phyloP scores from a whole-genome alignment of 257 asterid species.

The Prunella vulgaris region DNA sequence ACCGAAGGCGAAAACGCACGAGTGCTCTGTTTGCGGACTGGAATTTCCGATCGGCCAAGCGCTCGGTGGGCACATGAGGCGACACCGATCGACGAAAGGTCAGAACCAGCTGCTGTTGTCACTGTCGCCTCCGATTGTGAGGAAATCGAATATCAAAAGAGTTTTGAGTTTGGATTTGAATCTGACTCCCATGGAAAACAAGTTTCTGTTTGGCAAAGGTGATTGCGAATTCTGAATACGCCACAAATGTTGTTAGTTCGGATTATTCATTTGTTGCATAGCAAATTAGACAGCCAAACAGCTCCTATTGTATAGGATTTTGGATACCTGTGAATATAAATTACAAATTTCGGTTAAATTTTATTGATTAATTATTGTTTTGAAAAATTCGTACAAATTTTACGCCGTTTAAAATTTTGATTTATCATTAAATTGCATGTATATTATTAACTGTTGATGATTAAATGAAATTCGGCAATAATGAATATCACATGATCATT shows the following conservation, averaged over 20 bases:
- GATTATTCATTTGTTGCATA: constrained; percentile 22
- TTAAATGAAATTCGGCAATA: background rate
- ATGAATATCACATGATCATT: background rate
- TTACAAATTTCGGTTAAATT: background rate
- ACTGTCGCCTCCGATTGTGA: constrained; percentile 34
- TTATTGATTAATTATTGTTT: background rate
- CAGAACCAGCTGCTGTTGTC: constrained; percentile 20
- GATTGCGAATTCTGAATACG: constrained; percentile 25
- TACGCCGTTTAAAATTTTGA: background rate
- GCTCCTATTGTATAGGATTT: constrained; percentile 18
- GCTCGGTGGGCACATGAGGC: constrained; percentile 68
- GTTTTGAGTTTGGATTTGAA: constrained; percentile 56
- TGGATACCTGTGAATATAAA: background rate
- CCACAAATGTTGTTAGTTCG: no score
- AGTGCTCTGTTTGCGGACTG: constrained; percentile 54
- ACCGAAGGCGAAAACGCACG: constrained; percentile 52
- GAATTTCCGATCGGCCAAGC: constrained; percentile 68
- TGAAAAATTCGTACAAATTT: no score
- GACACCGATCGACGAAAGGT: constrained; percentile 37
- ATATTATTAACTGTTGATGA: background rate
- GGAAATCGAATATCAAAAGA: constrained; percentile 38
- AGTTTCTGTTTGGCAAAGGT: constrained; percentile 32
- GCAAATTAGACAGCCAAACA: background rate
- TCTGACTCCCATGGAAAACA: constrained; percentile 56
- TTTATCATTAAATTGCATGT: background rate